Percentiles rank a stretch among this genome's conserved stretches.
phyloP scores from a whole-genome alignment of 2,329 filamentous ascomycete species.

The Fusarium vanettenii region DNA sequence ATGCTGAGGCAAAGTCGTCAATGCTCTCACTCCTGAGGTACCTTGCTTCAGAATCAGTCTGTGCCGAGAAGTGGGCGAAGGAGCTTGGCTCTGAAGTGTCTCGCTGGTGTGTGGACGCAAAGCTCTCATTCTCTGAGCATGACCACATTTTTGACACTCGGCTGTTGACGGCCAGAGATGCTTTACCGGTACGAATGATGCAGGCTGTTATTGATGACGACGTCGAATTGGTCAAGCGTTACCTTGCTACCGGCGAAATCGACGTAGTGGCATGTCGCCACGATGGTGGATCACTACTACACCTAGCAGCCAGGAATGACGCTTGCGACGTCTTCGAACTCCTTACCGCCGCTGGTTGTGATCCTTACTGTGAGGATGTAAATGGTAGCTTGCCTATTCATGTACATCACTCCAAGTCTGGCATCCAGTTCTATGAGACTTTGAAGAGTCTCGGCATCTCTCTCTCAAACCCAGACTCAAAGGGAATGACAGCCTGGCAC shows the following conservation, averaged over 20 bases:
- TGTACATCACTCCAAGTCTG: background rate
- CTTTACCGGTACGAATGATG: background rate
- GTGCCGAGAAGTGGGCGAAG: background rate
- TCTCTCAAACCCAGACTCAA: background rate
- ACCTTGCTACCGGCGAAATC: background rate
- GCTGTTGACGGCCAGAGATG: rapidly evolving
- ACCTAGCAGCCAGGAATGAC: background rate
- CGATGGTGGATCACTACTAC: background rate
- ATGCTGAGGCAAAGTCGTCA: background rate
- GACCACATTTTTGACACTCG: background rate
- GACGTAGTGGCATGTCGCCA: background rate
- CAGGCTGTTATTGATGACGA: background rate
- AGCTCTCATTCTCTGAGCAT: background rate
- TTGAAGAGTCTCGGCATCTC: background rate
- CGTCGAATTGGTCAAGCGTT: background rate
- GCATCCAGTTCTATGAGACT: background rate
- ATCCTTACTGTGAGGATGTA: background rate
- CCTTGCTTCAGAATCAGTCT: background rate
- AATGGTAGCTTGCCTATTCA: background rate
- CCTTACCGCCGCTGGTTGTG: background rate
- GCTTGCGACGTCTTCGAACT: background rate
- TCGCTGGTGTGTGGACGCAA: background rate
- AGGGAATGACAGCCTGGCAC: background rate
- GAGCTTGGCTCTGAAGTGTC: background rate
- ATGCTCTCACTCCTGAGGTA: background rate